Percentiles rank a stretch among this genome's conserved stretches.
Conservation (phyloP, 1,284 basidiomycete genomes). For the Erythrobasidium hasegawianum region DNA sequence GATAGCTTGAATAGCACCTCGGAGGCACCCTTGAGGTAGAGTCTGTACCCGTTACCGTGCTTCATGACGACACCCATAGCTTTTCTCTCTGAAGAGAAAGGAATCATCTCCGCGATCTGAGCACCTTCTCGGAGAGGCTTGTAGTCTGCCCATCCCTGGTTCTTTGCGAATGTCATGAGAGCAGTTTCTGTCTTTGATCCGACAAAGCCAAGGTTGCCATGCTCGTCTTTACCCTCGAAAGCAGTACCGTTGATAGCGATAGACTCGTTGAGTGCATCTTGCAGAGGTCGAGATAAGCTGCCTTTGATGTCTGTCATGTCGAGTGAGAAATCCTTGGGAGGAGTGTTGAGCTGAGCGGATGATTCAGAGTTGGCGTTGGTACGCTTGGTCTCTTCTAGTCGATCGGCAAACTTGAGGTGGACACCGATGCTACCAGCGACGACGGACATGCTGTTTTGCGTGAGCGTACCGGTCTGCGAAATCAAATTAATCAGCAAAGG, state of each 20-base stretch:
- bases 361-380: conserved; percentile 61
- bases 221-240: conserved; percentile 75
- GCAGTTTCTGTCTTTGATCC: conserved; percentile 98
- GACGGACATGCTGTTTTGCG: conserved; percentile 90
- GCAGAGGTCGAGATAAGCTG: conserved; percentile 62
- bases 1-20: conserved; percentile 84
- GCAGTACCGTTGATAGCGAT: conserved; percentile 94
- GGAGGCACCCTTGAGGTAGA: conserved; percentile 88
- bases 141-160: conserved; percentile 77
- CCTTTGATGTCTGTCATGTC: conserved; percentile 68
- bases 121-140: conserved; percentile 64
- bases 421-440: conserved; percentile 93
- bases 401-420: conserved; percentile 84
- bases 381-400: conserved; percentile 70
- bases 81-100: conserved; percentile 92
- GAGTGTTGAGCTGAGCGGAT: neutral
- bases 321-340: conserved; percentile 68
- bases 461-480: conserved; percentile 59
- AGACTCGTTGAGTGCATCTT: conserved; percentile 74
- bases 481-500: neutral
- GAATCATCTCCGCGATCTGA: conserved; percentile 79
- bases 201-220: conserved; percentile 67
- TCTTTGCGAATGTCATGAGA: conserved; percentile 81
- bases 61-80: conserved; percentile 89
- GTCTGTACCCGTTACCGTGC: conserved; percentile 57